A percentile compares a stretch with the other conserved stretches of the same genome.
Conservation (phyloP, 768 basidiomycete genomes). For the Hericium coralloides region DNA sequence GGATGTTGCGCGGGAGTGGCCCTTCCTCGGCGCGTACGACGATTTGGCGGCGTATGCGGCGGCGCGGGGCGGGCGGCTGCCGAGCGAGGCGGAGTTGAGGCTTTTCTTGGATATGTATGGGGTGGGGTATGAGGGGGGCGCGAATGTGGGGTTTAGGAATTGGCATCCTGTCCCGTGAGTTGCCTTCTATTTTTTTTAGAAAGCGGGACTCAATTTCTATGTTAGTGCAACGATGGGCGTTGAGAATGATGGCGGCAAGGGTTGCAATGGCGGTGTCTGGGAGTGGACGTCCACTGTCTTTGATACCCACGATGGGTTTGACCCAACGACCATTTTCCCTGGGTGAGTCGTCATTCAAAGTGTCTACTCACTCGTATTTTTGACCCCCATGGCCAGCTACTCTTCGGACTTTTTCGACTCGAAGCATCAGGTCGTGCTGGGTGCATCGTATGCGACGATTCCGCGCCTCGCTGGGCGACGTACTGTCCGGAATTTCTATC, state of each 20-base stretch:
- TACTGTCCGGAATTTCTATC: conserved; percentile 85
- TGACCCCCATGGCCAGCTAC: conserved; percentile 40
- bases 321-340: conserved; percentile 72
- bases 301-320: conserved; percentile 65
- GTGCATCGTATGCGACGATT: conserved; percentile 82
- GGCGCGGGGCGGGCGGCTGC: conserved; percentile 87
- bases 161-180: conserved; percentile 92
- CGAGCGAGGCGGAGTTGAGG: conserved; percentile 81
- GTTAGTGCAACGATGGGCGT: conserved; percentile 60
- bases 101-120: conserved; percentile 70
- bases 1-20: conserved; percentile 76
- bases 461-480: conserved; percentile 73
- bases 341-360: conserved; percentile 40
- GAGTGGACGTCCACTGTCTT: conserved; percentile 91
- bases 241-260: conserved; percentile 40
- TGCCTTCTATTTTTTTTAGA: background rate
- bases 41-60: conserved; percentile 73
- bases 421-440: conserved; percentile 79
- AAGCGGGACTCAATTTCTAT: background rate
- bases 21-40: conserved; percentile 69
- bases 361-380: background rate
- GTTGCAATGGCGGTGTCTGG: conserved; percentile 94
- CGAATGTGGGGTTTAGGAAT: conserved; percentile 82
- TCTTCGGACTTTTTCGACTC: conserved; percentile 89
- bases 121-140: conserved; percentile 66